Evolutionary conservation across 1,284 basidiomycete genomes (phyloP).

Genomic region (Farysia itapuensis): DNA sequence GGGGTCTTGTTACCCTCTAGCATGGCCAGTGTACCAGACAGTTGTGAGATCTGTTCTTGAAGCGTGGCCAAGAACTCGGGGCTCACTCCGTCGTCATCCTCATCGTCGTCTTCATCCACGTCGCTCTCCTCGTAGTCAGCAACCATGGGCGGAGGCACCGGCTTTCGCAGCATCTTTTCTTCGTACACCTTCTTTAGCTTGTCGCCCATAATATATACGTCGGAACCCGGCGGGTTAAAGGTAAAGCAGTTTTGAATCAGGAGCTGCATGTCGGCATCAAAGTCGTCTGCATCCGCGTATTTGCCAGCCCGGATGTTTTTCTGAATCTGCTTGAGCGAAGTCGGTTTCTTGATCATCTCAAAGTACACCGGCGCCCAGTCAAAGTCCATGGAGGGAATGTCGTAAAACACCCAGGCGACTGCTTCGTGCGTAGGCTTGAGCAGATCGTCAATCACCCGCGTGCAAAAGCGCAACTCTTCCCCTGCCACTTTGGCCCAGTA

Average conservation of each 20-base stretch:
- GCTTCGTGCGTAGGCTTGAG: conserved; percentile 73
- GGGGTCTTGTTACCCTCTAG: conserved; percentile 47
- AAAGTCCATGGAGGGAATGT: conserved; percentile 80
- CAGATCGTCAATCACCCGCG: conserved; percentile 75
- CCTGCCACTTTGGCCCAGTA: conserved; percentile 70
- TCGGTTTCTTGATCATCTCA: conserved; percentile 86
- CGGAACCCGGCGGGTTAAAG: conserved; percentile 86
- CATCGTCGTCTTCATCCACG: conserved; percentile 60
- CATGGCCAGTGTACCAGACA: conserved; percentile 45
- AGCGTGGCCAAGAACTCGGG: conserved; percentile 40
- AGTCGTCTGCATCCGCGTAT: conserved; percentile 75
- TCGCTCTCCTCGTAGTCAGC: conserved; percentile 59
- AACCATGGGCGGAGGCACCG: conserved; percentile 61
- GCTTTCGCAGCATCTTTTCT: conserved; percentile 82
- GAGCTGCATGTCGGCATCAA: conserved; percentile 86
- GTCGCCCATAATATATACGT: conserved; percentile 69
- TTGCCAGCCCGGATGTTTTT: conserved; percentile 75
- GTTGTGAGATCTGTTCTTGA: conserved; percentile 46
- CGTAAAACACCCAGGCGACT: conserved; percentile 83
- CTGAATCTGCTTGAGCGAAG: conserved; percentile 67
- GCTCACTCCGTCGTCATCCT: conserved; percentile 45
- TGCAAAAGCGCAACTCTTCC: conserved; percentile 83
- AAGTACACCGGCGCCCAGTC: conserved; percentile 83
- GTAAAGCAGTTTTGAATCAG: conserved; percentile 90
- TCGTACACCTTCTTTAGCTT: conserved; percentile 78